phyloP scores from a whole-genome alignment of 148 eudicot genomes.

The Chenopodium album region DNA sequence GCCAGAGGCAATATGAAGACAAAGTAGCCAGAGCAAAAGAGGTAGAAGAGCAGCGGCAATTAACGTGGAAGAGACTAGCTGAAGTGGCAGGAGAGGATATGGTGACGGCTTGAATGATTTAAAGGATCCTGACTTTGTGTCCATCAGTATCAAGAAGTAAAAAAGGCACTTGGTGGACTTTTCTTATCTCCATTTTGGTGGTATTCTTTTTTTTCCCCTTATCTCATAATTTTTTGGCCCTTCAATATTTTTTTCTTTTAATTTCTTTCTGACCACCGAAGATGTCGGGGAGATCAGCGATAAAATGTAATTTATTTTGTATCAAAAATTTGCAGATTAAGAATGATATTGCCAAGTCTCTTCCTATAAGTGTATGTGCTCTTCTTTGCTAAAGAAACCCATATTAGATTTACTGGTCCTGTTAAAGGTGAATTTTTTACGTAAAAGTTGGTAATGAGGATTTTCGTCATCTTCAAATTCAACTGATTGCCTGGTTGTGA shows the following conservation, averaged over 20 bases:
- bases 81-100: constrained; percentile 50
- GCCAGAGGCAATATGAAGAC: constrained; percentile 55
- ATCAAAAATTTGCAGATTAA: constrained; percentile 35
- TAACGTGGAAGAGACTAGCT: constrained; percentile 58
- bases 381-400: background rate
- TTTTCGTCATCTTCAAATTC: constrained; percentile 8
- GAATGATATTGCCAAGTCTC: constrained; percentile 33
- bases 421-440: constrained; percentile 20
- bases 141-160: constrained; percentile 15
- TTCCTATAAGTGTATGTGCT: constrained; percentile 17
- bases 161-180: constrained; percentile 15
- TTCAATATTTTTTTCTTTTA: constrained; percentile 19
- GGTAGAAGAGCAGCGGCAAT: constrained; percentile 48
- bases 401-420: constrained; percentile 15
- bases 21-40: constrained; percentile 43
- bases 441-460: constrained; percentile 14
- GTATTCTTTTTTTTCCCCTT: constrained; percentile 20
- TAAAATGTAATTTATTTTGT: constrained; percentile 36
- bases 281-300: constrained; percentile 34
- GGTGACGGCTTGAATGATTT: constrained; percentile 30
- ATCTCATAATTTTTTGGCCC: constrained; percentile 16
- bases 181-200: constrained; percentile 24
- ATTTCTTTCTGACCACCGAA: constrained; percentile 29
- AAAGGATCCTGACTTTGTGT: constrained; percentile 1
- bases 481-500: background rate